Conservation (phyloP, 345 rosid genomes). For the Zanthoxylum bungeanum region DNA sequence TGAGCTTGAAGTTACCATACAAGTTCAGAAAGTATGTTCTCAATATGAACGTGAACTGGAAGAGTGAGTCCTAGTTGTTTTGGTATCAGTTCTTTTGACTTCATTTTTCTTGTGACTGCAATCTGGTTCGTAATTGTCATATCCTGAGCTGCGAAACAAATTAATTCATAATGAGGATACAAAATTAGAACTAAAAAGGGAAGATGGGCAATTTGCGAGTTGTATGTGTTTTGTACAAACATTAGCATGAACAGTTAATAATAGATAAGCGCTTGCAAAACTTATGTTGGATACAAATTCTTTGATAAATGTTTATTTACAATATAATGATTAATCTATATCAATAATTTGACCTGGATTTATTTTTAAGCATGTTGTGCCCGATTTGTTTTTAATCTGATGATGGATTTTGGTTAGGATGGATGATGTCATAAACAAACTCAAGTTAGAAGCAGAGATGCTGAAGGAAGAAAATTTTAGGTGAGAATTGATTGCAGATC, state of each 20-base stretch:
- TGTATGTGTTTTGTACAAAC: neutral
- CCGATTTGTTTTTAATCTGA: neutral
- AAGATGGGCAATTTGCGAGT: neutral
- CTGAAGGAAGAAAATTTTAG: slow-evolving; percentile 54
- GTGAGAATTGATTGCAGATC: slow-evolving; percentile 26
- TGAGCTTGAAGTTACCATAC: slow-evolving; percentile 49
- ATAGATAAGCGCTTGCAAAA: neutral
- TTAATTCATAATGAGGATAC: neutral
- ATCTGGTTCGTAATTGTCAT: no score
- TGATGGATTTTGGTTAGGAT: slow-evolving; percentile 36
- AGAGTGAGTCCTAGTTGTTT: slow-evolving; percentile 51
- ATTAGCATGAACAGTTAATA: neutral
- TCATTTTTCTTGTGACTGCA: neutral
- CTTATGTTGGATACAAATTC: neutral
- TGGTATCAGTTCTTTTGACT: neutral
- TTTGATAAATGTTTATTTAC: neutral
- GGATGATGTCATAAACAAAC: slow-evolving; percentile 53
- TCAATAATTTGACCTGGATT: neutral
- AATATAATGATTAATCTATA: neutral
- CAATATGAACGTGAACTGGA: slow-evolving; percentile 75
- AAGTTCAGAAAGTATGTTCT: slow-evolving; percentile 53
- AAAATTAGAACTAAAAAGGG: neutral
- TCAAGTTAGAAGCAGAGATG: slow-evolving; percentile 57
- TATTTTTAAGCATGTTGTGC: neutral
- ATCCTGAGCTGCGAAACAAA: no score